Percentiles rank a stretch among this genome's conserved stretches.
phyloP scores from a whole-genome alignment of 2,329 filamentous ascomycete species.

The Hymenoscyphus linearis region DNA sequence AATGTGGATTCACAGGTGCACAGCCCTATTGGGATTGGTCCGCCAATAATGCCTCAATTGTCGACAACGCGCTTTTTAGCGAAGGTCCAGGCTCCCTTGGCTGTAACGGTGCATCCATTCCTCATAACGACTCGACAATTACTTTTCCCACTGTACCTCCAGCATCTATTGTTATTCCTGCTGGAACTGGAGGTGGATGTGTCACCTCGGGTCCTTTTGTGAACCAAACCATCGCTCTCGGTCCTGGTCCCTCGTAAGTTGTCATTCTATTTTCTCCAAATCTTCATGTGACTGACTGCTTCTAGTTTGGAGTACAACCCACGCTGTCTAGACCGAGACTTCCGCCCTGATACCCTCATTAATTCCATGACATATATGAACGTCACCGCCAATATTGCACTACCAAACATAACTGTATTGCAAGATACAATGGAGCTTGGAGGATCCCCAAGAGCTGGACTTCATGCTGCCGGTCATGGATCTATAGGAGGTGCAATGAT shows the following conservation, averaged over 20 bases:
- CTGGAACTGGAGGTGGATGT: slow-evolving; percentile 50
- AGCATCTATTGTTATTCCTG: slow-evolving; percentile 31
- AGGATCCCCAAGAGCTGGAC: too few relatives aligned
- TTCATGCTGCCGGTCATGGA: too few relatives aligned
- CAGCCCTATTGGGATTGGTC: slow-evolving; percentile 38
- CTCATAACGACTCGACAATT: slow-evolving; percentile 18
- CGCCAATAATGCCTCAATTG: slow-evolving; percentile 35
- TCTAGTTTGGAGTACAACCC: slow-evolving; percentile 5
- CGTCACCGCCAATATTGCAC: too few relatives aligned
- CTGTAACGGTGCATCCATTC: slow-evolving; percentile 38
- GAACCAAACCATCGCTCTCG: slow-evolving; percentile 27
- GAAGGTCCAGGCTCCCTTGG: slow-evolving; percentile 40
- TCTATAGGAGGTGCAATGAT: too few relatives aligned
- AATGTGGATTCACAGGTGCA: slow-evolving; percentile 38
- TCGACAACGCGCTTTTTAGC: slow-evolving; percentile 48
- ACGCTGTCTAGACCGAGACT: slow-evolving; percentile 1
- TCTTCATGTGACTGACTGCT: too few relatives aligned
- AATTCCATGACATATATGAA: too few relatives aligned
- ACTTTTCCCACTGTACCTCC: too few relatives aligned
- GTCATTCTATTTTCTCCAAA: too few relatives aligned
- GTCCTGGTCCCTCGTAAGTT: too few relatives aligned
- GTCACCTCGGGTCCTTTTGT: slow-evolving; percentile 43
- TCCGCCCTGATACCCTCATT: too few relatives aligned
- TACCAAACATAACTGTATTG: too few relatives aligned
- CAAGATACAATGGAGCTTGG: too few relatives aligned